These are phyloP conservation scores for Ceratobasidium sp. DNA, from an alignment of 1,284 basidiomycete species.

Conservation along the genomic window DNA sequence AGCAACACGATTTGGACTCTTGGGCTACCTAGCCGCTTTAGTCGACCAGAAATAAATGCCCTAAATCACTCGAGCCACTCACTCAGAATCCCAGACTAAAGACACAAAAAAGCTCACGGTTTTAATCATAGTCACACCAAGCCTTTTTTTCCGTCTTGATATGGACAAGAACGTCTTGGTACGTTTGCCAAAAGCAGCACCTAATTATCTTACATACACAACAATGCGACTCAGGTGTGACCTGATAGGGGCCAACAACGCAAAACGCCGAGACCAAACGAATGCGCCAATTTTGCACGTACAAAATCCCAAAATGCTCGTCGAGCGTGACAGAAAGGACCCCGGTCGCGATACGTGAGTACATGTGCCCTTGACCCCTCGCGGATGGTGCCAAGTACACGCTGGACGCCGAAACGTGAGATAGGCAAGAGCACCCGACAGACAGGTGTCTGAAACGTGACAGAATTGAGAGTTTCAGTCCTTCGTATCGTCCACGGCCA, in stretches of 20 bases:
- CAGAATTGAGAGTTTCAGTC: not conserved
- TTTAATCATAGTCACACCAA: not conserved
- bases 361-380: not conserved
- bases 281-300: slow-evolving; percentile 1
- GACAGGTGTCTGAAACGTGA: not conserved
- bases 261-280: not conserved
- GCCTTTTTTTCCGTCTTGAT: not conserved
- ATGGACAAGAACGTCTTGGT: not conserved
- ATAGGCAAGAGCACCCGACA: not conserved
- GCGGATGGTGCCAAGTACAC: not conserved
- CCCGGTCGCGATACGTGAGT: not conserved
- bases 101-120: too few relatives aligned
- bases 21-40: not conserved
- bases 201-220: not conserved
- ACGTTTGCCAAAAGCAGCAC: not conserved
- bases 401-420: not conserved
- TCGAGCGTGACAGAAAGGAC: slow-evolving; percentile 6
- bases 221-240: not conserved
- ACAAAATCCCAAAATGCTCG: too few relatives aligned
- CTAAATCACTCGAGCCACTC: not conserved
- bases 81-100: not conserved
- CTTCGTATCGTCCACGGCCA: not conserved
- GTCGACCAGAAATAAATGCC: not conserved
- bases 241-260: not conserved
- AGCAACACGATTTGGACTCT: not conserved